These are phyloP conservation scores for Xerocomellus amylosporus DNA, from an alignment of 768 basidiomycete species.

Conservation along the genomic window DNA sequence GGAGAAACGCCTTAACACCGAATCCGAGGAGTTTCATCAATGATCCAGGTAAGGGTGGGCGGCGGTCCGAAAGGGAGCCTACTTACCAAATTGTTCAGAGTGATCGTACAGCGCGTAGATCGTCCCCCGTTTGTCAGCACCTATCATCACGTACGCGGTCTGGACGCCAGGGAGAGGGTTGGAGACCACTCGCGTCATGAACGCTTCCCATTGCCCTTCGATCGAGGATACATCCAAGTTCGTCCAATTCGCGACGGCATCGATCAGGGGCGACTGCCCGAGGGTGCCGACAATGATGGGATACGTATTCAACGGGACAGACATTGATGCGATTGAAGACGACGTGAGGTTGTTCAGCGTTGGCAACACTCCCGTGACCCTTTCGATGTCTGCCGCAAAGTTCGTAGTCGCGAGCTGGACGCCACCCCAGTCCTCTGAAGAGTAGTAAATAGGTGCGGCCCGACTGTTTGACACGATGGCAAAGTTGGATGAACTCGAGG, in stretches of 20 bases:
- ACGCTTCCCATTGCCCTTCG: neutral
- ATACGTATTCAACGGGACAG: neutral
- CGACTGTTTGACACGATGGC: conserved; percentile 43
- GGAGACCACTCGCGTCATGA: conserved; percentile 1
- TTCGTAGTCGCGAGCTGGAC: conserved; percentile 54
- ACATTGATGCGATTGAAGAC: conserved; percentile 22
- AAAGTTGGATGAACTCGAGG: conserved; percentile 32
- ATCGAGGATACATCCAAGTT: neutral
- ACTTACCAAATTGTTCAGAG: conserved; percentile 5
- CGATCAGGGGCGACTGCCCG: conserved; percentile 1
- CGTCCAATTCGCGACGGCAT: neutral
- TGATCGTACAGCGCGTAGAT: conserved; percentile 3
- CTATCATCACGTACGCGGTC: neutral
- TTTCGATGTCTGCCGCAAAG: conserved; percentile 45
- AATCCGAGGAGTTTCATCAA: neutral
- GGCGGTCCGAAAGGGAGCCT: neutral
- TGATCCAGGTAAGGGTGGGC: neutral
- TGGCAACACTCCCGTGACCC: conserved; percentile 55
- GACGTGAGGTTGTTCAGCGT: conserved; percentile 50
- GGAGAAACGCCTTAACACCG: conserved; percentile 5
- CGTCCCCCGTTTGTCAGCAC: neutral
- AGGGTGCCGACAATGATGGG: conserved; percentile 1
- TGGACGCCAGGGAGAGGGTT: neutral
- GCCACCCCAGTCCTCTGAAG: conserved; percentile 61
- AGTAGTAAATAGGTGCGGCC: conserved; percentile 49